Evolutionary conservation across 2,329 filamentous ascomycete genomes (phyloP).

Genomic region (Xylaria sp.): DNA sequence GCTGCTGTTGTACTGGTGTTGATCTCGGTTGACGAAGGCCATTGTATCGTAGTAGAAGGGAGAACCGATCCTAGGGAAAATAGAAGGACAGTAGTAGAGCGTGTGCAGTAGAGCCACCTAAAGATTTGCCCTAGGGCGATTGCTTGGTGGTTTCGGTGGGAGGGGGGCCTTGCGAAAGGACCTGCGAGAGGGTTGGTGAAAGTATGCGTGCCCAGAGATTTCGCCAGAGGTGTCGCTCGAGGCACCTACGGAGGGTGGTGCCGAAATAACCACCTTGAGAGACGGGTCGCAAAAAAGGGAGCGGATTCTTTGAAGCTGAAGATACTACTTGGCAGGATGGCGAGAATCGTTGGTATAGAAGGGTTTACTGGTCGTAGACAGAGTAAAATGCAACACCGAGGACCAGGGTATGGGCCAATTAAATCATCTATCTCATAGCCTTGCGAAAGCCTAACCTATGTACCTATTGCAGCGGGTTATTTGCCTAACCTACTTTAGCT

Average conservation of each 20-base stretch:
- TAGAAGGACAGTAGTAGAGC: not conserved
- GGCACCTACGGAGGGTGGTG: not conserved
- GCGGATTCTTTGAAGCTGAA: not conserved
- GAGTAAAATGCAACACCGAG: too few relatives aligned
- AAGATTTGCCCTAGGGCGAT: too few relatives aligned
- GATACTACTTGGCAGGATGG: not conserved
- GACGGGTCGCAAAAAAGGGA: not conserved
- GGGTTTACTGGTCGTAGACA: not conserved
- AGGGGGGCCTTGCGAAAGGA: too few relatives aligned
- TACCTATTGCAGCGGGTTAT: too few relatives aligned
- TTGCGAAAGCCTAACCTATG: too few relatives aligned
- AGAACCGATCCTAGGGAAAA: not conserved
- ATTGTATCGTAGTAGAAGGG: conserved; percentile 3
- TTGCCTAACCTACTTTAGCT: too few relatives aligned
- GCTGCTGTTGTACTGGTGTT: not conserved
- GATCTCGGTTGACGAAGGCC: conserved; percentile 6
- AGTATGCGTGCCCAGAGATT: too few relatives aligned
- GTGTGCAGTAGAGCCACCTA: not conserved
- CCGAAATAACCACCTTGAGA: not conserved
- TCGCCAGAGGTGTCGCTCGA: not conserved
- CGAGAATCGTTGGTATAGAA: not conserved
- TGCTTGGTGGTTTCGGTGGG: too few relatives aligned
- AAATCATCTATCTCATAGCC: too few relatives aligned
- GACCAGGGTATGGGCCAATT: too few relatives aligned
- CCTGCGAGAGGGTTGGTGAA: too few relatives aligned